Evolutionary conservation across 148 eudicot species (phyloP).

Genomic region (Selenicereus undatus): DNA sequence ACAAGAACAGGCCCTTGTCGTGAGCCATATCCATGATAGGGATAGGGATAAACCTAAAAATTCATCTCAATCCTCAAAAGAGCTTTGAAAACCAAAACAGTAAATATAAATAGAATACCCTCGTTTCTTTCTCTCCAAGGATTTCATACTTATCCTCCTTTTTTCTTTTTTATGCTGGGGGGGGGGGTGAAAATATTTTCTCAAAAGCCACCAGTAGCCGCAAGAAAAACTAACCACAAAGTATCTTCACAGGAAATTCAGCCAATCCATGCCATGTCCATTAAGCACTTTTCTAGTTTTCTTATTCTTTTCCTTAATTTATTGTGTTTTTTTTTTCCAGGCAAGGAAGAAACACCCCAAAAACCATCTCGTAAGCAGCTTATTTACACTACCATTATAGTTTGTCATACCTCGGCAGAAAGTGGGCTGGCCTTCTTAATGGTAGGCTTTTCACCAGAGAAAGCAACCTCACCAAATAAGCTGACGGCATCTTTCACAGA

Average conservation of each 20-base stretch:
- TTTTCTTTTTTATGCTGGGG: neutral
- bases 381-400: neutral
- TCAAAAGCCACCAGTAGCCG: neutral
- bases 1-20: no score
- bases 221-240: neutral
- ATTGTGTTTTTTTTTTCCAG: neutral
- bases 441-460: slow-evolving; percentile 64
- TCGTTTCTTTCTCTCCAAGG: neutral
- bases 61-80: neutral
- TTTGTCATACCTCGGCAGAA: slow-evolving; percentile 68
- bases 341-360: neutral
- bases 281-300: neutral
- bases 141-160: neutral
- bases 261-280: neutral
- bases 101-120: neutral
- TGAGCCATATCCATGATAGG: neutral
- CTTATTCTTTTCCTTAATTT: neutral
- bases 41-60: neutral
- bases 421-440: slow-evolving; percentile 62
- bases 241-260: neutral
- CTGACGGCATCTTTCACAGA: slow-evolving; percentile 97
- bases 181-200: neutral
- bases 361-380: neutral
- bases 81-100: neutral
- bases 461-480: slow-evolving; percentile 86